phyloP scores from a whole-genome alignment of 768 basidiomycete genomes.

The Lyophyllum shimeji region DNA sequence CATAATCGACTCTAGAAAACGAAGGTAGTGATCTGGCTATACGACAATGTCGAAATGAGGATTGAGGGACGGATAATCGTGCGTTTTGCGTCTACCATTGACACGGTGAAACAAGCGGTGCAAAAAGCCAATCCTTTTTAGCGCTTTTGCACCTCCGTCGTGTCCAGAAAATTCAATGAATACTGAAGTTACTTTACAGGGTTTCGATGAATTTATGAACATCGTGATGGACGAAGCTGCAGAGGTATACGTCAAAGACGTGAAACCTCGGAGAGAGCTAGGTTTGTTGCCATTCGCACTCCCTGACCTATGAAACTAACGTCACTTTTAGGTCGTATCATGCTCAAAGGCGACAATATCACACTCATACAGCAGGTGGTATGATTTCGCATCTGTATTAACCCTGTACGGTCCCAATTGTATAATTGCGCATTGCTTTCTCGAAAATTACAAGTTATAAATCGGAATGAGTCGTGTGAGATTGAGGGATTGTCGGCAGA shows the following conservation, averaged over 20 bases:
- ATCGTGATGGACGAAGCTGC: slow-evolving; percentile 91
- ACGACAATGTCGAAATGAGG: slow-evolving; percentile 95
- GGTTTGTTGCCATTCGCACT: slow-evolving; percentile 48
- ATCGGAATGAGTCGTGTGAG: slow-evolving; percentile 73
- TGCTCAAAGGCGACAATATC: slow-evolving; percentile 97
- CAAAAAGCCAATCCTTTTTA: background rate
- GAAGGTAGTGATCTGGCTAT: slow-evolving; percentile 92
- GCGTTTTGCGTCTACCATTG: slow-evolving; percentile 39
- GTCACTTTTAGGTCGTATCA: slow-evolving; percentile 72
- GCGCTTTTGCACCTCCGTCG: background rate
- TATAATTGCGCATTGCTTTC: slow-evolving; percentile 12
- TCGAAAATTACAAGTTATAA: slow-evolving; percentile 66
- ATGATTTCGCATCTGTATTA: slow-evolving; percentile 19
- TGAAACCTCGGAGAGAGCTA: slow-evolving; percentile 79
- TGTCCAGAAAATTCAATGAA: background rate
- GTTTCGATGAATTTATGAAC: slow-evolving; percentile 99
- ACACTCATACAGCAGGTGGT: slow-evolving; percentile 86
- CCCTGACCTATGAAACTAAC: slow-evolving; percentile 1
- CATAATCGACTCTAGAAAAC: slow-evolving; percentile 44
- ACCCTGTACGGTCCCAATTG: slow-evolving; percentile 11
- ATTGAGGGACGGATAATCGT: slow-evolving; percentile 96
- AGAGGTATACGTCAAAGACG: slow-evolving; percentile 90
- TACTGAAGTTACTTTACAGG: slow-evolving; percentile 44
- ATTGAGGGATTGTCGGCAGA: slow-evolving; percentile 78
- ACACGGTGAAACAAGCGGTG: background rate